Evolutionary conservation across 2,329 filamentous ascomycete genomes (phyloP), one percentile per base, ranked within the genome.

Genomic region (Epichloe hybrida): DNA sequence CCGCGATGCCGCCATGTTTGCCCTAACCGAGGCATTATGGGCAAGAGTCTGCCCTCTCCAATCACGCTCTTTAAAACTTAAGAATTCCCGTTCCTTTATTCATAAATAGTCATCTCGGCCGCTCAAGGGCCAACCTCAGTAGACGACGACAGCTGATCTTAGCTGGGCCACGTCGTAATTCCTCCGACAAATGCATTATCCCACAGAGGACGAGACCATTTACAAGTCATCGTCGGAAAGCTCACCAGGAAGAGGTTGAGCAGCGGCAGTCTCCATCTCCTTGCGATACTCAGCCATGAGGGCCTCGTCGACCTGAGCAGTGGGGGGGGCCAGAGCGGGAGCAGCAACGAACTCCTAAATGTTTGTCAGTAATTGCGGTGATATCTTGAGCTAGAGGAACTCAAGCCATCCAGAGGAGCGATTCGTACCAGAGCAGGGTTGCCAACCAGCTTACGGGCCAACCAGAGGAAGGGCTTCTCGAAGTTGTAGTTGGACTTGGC

Each of bases 401-500:
- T n/a, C 20, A 8, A 8, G 46, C 23, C n/a, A 3, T 31, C 27
- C 23, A 23, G 21, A 7, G 38, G 41, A 27, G 31, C 17, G 11
- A 3, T 46, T 57, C 58, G 47, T 56, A 57, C 55, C 46, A 62
- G 57, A 46, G 57, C 53, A 64, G 88, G 78, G 80, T 97, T 97
- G 72, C 91, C 93, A 63, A 95, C 90, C 53, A 98, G 84, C 84
- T 98, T 98, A 72, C 93, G 84, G 62, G 90, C 91, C 64, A 98
- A 85, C 93, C 93, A 97, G 64, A 97, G 85, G 88, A 98, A 97
- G 57, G 91, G 91, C 83, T 97, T 98, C 84, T 97, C 91, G 73
- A 97, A 97, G 84, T 97, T 97, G 79, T 98, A 97, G 81, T 97
- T 97, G 68, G 90, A 96, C 80, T 97, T 98, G 74, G 93, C 93